Base-by-base conservation (phyloP, 2,329 filamentous ascomycete genomes). In the Thelonectria blattea region DNA sequence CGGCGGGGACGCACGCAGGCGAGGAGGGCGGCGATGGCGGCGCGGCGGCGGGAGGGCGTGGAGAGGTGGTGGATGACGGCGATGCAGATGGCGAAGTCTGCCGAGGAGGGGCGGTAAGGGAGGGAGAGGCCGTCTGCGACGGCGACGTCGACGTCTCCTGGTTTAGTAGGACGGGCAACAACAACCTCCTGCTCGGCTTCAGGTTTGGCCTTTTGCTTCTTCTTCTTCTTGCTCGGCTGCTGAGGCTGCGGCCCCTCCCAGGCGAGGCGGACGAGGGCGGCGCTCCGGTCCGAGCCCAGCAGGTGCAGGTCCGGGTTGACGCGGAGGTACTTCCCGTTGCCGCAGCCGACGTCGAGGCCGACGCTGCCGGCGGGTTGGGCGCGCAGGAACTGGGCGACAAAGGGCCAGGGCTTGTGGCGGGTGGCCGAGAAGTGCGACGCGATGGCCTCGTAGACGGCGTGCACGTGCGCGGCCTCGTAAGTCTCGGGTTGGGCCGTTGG, bases 11-110 rank as follows among this genome's bases (percentile, higher is more conserved):
- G 80, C 56, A 97, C 79, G 50, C 88, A 88, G 52, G 85, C 83
- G 65, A 98, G 79, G 50, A 98, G 85, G 42, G 85, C 84, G 49
- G 80, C 78, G 17, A 98, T 85, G 27, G 91, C 93, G 64, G 90
- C 87, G 37, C 90, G 79, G 51, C 95, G 85, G 58, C 95, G 84
- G 51, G 82, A 83, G 11, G 82, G 81, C 6, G 93, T 97, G 14
- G 92, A 96, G 53, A 98, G 81, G 79, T 99, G 95, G 78, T 98
- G 95, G 32, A 98, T 82, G 11, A 98, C 95, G 49, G 95, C 95
- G 71, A 99, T 93, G 71, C 90, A 95, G 66, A 98, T 95, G 58
- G 87, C 93, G 74, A 98, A 98, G 76, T 98, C 94, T 73, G 70
- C 80, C 64, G 66, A 74, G 61, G 68, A 70, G 8, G 68, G 59